Evolutionary conservation across 352 stramenopile species (phyloP).

Genomic region (Pythium rhizo-oryzae): DNA sequence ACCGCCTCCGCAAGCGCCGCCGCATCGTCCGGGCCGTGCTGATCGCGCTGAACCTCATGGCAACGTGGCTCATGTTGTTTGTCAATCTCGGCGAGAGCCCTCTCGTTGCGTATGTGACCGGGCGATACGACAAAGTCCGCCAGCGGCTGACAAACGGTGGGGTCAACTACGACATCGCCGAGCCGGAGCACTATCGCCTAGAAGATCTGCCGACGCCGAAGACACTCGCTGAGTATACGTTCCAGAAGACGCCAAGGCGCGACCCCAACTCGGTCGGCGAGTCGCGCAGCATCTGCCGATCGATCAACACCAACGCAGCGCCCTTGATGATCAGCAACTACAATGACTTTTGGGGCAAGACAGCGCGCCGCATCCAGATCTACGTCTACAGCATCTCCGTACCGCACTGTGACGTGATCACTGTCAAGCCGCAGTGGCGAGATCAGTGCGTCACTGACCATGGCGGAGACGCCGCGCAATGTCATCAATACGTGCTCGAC

Average conservation of each 20-base stretch:
- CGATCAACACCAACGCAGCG: slow-evolving; percentile 34
- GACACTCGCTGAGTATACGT: slow-evolving; percentile 22
- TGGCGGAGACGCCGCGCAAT: slow-evolving; percentile 35
- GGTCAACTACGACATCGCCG: slow-evolving; percentile 32
- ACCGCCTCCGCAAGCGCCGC: not conserved
- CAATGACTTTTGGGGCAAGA: slow-evolving; percentile 38
- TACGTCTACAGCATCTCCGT: slow-evolving; percentile 39
- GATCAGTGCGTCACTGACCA: slow-evolving; percentile 35
- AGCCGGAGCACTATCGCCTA: not conserved
- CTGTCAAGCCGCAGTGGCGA: slow-evolving; percentile 15
- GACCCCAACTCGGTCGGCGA: slow-evolving; percentile 22
- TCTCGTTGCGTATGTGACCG: slow-evolving; percentile 7
- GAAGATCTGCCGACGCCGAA: slow-evolving; percentile 29
- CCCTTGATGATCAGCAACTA: slow-evolving; percentile 28
- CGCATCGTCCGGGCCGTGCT: not conserved
- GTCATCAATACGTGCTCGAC: slow-evolving; percentile 48
- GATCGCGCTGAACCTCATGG: slow-evolving; percentile 6
- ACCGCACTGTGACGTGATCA: slow-evolving; percentile 35
- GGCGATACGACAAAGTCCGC: slow-evolving; percentile 23
- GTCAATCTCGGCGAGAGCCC: slow-evolving; percentile 22
- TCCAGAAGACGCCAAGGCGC: slow-evolving; percentile 29
- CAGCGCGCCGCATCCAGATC: slow-evolving; percentile 27
- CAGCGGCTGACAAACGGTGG: slow-evolving; percentile 13
- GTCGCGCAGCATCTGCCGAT: slow-evolving; percentile 31
- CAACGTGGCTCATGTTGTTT: slow-evolving; percentile 22